Conservation (phyloP, 495 filamentous ascomycete genomes). For the Neurospora sp. region DNA sequence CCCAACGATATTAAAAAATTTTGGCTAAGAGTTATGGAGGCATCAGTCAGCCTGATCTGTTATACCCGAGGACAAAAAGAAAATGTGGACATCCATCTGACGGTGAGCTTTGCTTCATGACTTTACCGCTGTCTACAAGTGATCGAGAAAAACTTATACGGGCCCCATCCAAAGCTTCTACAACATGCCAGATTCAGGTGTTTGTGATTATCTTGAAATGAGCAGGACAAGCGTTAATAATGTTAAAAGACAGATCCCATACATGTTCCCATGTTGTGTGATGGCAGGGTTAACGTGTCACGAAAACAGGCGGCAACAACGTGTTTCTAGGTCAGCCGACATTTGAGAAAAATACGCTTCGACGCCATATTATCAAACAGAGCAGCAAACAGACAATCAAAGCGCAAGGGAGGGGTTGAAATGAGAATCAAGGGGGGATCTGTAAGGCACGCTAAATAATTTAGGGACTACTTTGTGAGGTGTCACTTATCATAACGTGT, state of each 20-base stretch:
- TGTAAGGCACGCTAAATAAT: neutral
- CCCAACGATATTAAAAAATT: neutral
- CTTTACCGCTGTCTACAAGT: neutral
- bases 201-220: neutral
- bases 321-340: neutral
- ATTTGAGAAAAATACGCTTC: neutral
- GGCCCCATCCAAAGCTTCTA: neutral
- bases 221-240: too few species aligned
- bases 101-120: neutral
- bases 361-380: neutral
- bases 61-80: neutral
- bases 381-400: neutral
- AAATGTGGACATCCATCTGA: too few species aligned
- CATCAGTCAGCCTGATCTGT: neutral
- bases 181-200: neutral
- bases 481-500: neutral
- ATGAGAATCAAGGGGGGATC: neutral
- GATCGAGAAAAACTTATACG: neutral
- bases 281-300: neutral
- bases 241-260: too few species aligned
- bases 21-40: neutral
- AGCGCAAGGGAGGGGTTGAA: neutral
- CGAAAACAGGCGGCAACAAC: neutral
- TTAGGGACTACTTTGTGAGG: neutral
- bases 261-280: too few species aligned